Conservation (phyloP, 1,284 basidiomycete genomes). For the Chalciporus sp. region DNA sequence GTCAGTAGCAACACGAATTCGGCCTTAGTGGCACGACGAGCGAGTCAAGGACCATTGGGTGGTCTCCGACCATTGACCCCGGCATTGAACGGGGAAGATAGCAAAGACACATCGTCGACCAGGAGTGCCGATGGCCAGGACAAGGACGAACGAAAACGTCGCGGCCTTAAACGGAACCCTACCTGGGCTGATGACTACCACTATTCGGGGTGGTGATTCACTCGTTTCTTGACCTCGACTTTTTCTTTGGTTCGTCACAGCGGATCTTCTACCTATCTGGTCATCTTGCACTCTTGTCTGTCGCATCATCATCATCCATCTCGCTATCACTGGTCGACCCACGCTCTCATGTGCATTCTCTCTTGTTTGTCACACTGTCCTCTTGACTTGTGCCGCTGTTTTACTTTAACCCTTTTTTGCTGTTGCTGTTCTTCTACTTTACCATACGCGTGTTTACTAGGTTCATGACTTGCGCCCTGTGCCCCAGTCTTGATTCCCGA, state of each 20-base stretch:
- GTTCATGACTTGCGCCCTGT: constrained; percentile 8
- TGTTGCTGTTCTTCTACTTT: constrained; percentile 18
- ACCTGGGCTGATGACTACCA: constrained; percentile 76
- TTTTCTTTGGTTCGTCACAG: constrained; percentile 12
- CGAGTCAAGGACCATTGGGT: constrained; percentile 35
- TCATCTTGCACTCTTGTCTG: constrained; percentile 21
- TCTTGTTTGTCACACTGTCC: neutral
- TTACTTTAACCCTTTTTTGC: constrained; percentile 8
- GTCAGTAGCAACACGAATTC: constrained; percentile 55
- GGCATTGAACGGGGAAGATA: constrained; percentile 27
- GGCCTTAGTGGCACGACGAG: constrained; percentile 40
- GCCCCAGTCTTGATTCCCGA: constrained; percentile 12
- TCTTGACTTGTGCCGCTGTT: constrained; percentile 8
- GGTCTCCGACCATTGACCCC: constrained; percentile 47
- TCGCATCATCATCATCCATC: constrained; percentile 11
- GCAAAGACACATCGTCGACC: constrained; percentile 13
- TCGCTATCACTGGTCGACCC: constrained; percentile 18
- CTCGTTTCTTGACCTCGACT: neutral
- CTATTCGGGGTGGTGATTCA: constrained; percentile 58
- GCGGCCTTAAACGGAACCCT: constrained; percentile 57
- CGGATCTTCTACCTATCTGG: constrained; percentile 32
- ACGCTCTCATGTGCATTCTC: constrained; percentile 22
- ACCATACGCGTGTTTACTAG: constrained; percentile 14
- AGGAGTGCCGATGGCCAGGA: constrained; percentile 31
- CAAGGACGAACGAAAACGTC: constrained; percentile 42